Conservation (phyloP, 2,329 filamentous ascomycete genomes). For the Didymella segeticola region DNA sequence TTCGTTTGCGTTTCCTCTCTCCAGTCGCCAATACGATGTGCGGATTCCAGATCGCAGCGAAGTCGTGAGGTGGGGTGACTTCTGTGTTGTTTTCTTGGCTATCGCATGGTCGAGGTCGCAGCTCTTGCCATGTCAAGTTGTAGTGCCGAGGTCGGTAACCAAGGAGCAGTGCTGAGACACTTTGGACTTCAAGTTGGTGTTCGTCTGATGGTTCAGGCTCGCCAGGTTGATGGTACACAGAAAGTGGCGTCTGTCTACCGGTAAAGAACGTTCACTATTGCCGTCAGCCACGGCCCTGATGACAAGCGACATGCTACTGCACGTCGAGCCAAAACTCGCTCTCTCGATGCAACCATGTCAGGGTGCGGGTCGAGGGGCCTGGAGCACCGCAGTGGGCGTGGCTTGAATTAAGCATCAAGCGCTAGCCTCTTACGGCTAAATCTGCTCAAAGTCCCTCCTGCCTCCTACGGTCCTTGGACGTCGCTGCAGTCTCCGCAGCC, state of each 20-base stretch:
- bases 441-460: constrained; percentile 40
- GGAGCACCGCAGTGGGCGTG: constrained; percentile 16
- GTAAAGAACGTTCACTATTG: constrained; percentile 6
- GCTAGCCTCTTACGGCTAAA: constrained; percentile 33
- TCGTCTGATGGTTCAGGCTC: neutral
- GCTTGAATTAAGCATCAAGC: constrained; percentile 23
- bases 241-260: constrained; percentile 5
- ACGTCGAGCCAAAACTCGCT: constrained; percentile 10
- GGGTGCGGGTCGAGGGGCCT: constrained; percentile 16
- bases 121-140: constrained; percentile 6
- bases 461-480: constrained; percentile 21
- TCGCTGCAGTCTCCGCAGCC: constrained; percentile 14
- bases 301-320: constrained; percentile 22
- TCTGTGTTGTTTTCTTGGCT: constrained; percentile 5
- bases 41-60: constrained; percentile 8
- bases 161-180: neutral
- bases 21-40: constrained; percentile 6
- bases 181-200: neutral
- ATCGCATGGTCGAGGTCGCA: constrained; percentile 7
- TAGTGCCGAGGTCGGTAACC: neutral
- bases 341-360: constrained; percentile 19
- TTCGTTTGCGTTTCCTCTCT: constrained; percentile 11
- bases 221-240: constrained; percentile 1
- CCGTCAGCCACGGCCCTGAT: constrained; percentile 21
- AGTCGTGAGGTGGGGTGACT: neutral